Base-by-base conservation (phyloP, 2,329 filamentous ascomycete species). In the Lithohypha guttulata region DNA sequence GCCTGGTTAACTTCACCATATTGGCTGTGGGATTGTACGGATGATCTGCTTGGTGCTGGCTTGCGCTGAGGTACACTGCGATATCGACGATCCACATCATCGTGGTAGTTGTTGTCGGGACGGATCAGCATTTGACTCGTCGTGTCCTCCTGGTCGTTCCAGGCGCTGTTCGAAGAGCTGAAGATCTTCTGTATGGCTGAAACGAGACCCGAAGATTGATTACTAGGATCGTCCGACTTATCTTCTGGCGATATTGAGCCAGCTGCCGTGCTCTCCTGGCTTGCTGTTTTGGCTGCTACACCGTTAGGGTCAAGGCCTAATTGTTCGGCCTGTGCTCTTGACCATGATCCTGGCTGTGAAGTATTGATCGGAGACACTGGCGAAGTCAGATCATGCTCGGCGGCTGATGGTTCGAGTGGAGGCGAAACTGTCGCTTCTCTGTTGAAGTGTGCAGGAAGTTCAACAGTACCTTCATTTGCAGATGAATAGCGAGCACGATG, bases 171-270 rank as follows among this genome's bases (percentile, higher is more conserved):
- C 25, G 28, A 25, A 19, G 34, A 28, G 23, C 15, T 37, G 23
- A 37, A 37, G 10, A 37, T 37, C 4, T 25, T 18, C 25, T 37
- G 34, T 10, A 37, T 37, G n/a, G 34, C 34, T 6, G 34, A 37
- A 3, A 37, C 34, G 10, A 37, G 18, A 11, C 34, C 34, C 5
- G 34, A 37, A 4, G 34, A 37, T 6, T 37, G 34, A 6, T 28
- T 15, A n/a, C 18, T 14, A 10, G 34, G 14, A n/a, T 26, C 22
- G 11, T 14, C 22, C 3, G 21, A 17, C 14, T n/a, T 15, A 9
- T 14, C 18, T 7, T 26, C 14, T 17, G 34, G 18, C 10, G 31
- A 18, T 11, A 20, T 14, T 3, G 15, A 37, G n/a, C 21, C 25
- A 18, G 20, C 23, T 3, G 15, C 23, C 2, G 25, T 28, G 20